Evolutionary conservation across 768 basidiomycete species (phyloP), one percentile per base, ranked within the genome.

Genomic region (Cyclocybe aegerita): DNA sequence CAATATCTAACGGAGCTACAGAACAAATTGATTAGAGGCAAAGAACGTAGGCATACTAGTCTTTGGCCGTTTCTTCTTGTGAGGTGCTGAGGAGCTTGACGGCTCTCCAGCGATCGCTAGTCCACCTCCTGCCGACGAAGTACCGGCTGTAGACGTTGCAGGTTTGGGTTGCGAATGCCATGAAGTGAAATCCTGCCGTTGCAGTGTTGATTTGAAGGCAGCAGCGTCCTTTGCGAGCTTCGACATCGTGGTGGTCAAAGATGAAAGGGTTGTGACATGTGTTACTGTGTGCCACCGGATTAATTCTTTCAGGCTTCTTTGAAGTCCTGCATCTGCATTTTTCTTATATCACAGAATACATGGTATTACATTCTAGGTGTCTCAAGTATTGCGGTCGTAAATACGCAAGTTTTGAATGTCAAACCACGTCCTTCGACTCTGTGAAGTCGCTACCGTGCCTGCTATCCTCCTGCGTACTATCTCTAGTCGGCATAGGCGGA

Each of bases 131-230:
- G 71, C 46, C 7, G 64, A 59, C 31, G 65, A 56, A 3, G 43
- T 48, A 29, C 56, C 57, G 31, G 60, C 50, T 12, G 61, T 40
- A 12, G 60, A 48, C 9, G 64, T 64, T 8, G 58, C 60, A 11
- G 75, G 70, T 23, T 71, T 67, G 9, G 81, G 79, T 49, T 85
- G 80, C 0, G 85, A 84, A 58, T 90, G 88, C 88, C 88, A 90
- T 54, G 89, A 88, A 0, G 79, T 68, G 52, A 78, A 86, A 61
- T 89, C 82, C 64, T 86, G 85, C 48, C 83, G 69, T 10, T 83
- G 75, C 23, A 90, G 68, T 9, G 76, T 71, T 8, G 72, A 75
- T 64, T 87, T 88, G 77, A 90, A 90, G 35, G 82, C 72, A 48
- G 87, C 83, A 42, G 80, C 74, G 54, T 90, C 89, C 67, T 82